phyloP scores from a whole-genome alignment of 2,329 filamentous ascomycete species.

The Tympanopsis confertula region DNA sequence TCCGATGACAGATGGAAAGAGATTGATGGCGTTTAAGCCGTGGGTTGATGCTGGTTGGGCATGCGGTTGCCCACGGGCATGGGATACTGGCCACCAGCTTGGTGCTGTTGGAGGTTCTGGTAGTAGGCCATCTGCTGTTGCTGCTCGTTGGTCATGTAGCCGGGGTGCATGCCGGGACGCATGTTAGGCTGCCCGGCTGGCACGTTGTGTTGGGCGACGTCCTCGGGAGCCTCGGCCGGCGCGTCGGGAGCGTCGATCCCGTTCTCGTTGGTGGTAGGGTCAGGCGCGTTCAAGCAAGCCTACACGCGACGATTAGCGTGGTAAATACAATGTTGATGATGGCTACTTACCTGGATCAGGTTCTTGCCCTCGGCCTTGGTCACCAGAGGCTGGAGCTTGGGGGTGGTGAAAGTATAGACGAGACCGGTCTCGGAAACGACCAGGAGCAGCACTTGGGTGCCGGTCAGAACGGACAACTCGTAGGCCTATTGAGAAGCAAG shows the following conservation, averaged over 20 bases:
- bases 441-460: constrained; percentile 89
- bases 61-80: constrained; percentile 37
- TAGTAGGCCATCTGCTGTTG: constrained; percentile 73
- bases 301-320: too few relatives aligned
- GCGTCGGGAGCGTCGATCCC: constrained; percentile 84
- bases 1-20: too few relatives aligned
- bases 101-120: constrained; percentile 73
- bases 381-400: constrained; percentile 93
- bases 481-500: constrained; percentile 57
- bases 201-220: constrained; percentile 48
- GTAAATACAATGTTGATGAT: constrained; percentile 4
- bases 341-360: constrained; percentile 73
- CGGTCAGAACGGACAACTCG: constrained; percentile 91
- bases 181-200: constrained; percentile 60
- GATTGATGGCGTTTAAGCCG: background rate
- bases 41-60: background rate
- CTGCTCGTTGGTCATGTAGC: constrained; percentile 37
- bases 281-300: constrained; percentile 93
- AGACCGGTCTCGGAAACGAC: constrained; percentile 95
- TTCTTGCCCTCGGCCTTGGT: constrained; percentile 99
- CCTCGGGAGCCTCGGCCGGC: constrained; percentile 29
- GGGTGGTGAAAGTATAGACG: constrained; percentile 96
- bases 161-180: constrained; percentile 50
- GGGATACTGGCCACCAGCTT: constrained; percentile 66
- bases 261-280: constrained; percentile 72